A percentile compares a stretch with the other conserved stretches of the same genome.
phyloP scores from a whole-genome alignment of 2,329 filamentous ascomycete genomes.

The Calonectria pteridis region DNA sequence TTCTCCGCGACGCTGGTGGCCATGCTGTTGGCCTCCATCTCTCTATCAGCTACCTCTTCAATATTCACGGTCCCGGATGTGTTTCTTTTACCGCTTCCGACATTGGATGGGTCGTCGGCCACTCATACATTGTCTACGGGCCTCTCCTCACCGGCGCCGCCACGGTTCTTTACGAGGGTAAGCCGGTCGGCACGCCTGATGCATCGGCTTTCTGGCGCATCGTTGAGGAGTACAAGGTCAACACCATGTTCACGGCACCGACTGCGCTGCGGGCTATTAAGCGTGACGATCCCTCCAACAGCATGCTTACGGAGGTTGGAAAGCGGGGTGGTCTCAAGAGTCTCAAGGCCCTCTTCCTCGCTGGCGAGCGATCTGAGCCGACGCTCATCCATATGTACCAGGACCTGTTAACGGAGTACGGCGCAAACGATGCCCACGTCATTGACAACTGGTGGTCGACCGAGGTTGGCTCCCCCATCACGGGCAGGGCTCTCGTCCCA shows the following conservation, averaged over 20 bases:
- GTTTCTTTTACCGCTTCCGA: conserved; percentile 82
- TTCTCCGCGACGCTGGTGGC: conserved; percentile 84
- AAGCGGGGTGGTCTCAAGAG: conserved; percentile 77
- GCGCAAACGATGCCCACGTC: conserved; percentile 68
- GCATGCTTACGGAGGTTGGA: conserved; percentile 72
- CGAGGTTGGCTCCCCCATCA: conserved; percentile 70
- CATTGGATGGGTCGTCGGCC: conserved; percentile 81
- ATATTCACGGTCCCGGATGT: conserved; percentile 85
- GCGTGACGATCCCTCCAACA: conserved; percentile 84
- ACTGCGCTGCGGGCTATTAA: conserved; percentile 89
- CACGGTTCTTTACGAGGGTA: conserved; percentile 93
- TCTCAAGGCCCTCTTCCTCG: conserved; percentile 83
- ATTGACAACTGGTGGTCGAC: conserved; percentile 74
- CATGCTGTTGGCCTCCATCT: conserved; percentile 88
- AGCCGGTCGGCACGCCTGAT: conserved; percentile 89
- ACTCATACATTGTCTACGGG: conserved; percentile 90
- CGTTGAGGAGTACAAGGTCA: conserved; percentile 86
- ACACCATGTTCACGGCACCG: conserved; percentile 86
- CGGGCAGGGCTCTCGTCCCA: conserved; percentile 67
- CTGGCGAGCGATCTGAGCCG: conserved; percentile 90
- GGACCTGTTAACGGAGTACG: conserved; percentile 75
- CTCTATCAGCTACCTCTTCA: conserved; percentile 86
- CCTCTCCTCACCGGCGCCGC: conserved; percentile 88
- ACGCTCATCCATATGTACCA: conserved; percentile 87
- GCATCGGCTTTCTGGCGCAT: conserved; percentile 91